Evolutionary conservation across 148 eudicot species (phyloP), one percentile per base, ranked within the genome.

Genomic region (Amaranthus cruentus): DNA sequence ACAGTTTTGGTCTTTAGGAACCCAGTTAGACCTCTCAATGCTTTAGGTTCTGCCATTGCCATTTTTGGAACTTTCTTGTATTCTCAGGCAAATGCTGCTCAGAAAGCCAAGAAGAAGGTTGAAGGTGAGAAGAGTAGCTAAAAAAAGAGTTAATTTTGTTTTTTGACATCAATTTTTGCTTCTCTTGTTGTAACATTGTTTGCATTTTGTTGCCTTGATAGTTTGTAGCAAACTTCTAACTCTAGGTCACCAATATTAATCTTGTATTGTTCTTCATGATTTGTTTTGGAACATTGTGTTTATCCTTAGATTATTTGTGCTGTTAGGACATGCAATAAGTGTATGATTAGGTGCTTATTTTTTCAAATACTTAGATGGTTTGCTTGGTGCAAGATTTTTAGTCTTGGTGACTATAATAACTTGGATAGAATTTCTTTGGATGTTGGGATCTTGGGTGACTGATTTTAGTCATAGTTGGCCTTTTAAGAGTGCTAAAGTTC

Each of bases 21-120:
- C 63, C 96, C 96, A 6, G 97, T 94, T 57, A 80, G 85, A 82
- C 98, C 97, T 49, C 71, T 93, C 78, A 91, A 89, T 80, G 98
- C 95, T 0, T 87, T 93, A 15, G 98, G 98, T 21, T 87, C 97
- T 0, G 97, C 87, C 11, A 86, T 93, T 62, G 98, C 97, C 0
- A 84, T 93, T 6, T 71, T 91, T 6, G 98, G 98, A 8, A 91
- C 98, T 55, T 93, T 91, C 84, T 80, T 91, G 91, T 93, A 93
- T 76, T 85, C 97, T 0, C 97, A 88, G 77, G 98, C 91, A 5
- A 80, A 83, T 18, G 85, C 96, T 6, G 80, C 82, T 44, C 82
- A 82, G 76, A 90, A 88, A 75, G 76, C 74, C 10, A 83, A 80
- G 66, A 91, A 87, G 89, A 74, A 85, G 74, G 78, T 47, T 73